These are phyloP conservation scores for Leucocoprinus leucothites DNA, from an alignment of 768 basidiomycete genomes.

Conservation along the genomic window DNA sequence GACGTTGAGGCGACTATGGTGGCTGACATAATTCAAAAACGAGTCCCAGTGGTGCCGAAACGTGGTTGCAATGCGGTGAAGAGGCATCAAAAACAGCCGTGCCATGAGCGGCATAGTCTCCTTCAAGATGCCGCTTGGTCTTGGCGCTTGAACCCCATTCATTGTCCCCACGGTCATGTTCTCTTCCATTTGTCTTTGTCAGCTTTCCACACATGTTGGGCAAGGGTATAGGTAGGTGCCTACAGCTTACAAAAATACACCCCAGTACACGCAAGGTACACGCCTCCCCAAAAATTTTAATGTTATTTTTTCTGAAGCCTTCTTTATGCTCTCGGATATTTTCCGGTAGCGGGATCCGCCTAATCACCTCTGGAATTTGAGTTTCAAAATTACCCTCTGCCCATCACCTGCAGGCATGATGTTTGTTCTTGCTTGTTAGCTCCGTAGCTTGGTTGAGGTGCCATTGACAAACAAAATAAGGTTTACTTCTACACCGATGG, in stretches of 20 bases:
- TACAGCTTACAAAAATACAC: not conserved
- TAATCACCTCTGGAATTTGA: constrained; percentile 1
- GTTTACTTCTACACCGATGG: not conserved
- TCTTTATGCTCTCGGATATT: constrained; percentile 1
- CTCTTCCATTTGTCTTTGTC: not conserved
- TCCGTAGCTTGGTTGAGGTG: not conserved
- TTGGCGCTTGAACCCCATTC: no score
- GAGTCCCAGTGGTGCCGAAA: not conserved
- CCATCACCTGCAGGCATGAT: constrained; percentile 3
- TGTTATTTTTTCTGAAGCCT: not conserved
- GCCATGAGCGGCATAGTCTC: no score
- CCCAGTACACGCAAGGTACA: no score
- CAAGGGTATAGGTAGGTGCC: not conserved
- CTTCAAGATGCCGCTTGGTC: no score
- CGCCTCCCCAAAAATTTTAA: no score
- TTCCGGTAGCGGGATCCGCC: not conserved
- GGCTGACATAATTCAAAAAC: not conserved
- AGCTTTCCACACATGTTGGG: not conserved
- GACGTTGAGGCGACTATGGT: not conserved
- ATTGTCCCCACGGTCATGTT: not conserved
- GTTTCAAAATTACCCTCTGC: constrained; percentile 3
- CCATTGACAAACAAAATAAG: constrained; percentile 8
- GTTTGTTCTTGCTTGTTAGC: not conserved
- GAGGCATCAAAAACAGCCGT: not conserved
- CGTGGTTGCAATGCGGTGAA: constrained; percentile 3